Base-by-base conservation (phyloP, 164 flowering plant genomes). In the Vitis cinerea region DNA sequence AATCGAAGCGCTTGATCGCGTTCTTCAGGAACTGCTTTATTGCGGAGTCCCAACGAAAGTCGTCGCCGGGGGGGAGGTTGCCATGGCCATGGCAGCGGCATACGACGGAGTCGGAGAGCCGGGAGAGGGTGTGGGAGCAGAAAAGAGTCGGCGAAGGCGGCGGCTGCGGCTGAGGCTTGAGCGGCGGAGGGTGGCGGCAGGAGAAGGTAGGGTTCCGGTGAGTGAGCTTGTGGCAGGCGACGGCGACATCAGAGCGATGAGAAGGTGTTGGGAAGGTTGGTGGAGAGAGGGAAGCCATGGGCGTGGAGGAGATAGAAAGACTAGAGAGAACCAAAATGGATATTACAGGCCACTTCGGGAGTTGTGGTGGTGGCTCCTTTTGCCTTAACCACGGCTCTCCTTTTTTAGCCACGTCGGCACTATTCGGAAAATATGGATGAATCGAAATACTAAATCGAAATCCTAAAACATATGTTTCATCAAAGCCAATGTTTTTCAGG, bases 31-130 rank as follows among this genome's bases (percentile, higher is more conserved):
- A 77, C 9, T 80, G 85, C 8, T 74, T 87, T 10, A 91, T 63
- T 10, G 65, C 76, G 44, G 83, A 79, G 68, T 85, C 89, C 94
- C 93, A 90, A 11, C 82, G 29, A 78, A 56, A 8, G 84, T 68
- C 27, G 79, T 69, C 53, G 71, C 78, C 5, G 78, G 52, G 4
- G 69, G 61, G 63, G 68, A 58, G 47, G 16, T 31, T 31, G 1
- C 2, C 44, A 31, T 31, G 47, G 63, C 59, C 77, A 51, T 61
- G 72, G 78, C 89, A 88, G 50, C 87, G 83, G 50, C 86, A 83
- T 70, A 73, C 9, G 10, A 66, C 27, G 57, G 82, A 75, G 49
- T 76, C 83, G 16, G 83, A 64, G 71, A 59, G 10, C 77, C 83
- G 76, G 52, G 69, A 17, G 55, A 19, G 23, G 47, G 69, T 15